Evolutionary conservation across 768 basidiomycete genomes (phyloP).

Genomic region (Amanita inopinata): DNA sequence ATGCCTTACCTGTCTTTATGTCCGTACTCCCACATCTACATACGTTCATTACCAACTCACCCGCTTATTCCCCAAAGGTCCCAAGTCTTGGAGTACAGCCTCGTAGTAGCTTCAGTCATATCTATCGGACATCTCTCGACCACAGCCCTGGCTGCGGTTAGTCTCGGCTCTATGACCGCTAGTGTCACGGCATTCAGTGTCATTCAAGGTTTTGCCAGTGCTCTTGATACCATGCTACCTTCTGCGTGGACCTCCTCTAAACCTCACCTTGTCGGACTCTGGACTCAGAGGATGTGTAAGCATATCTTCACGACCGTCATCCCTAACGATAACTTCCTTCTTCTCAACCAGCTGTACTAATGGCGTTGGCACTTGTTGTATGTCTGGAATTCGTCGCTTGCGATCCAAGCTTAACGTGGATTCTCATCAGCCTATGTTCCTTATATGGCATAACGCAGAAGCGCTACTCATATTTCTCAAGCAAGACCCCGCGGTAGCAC

Average conservation of each 20-base stretch:
- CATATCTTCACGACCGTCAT: slow-evolving; percentile 10
- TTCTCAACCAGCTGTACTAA: slow-evolving; percentile 44
- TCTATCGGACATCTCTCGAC: slow-evolving; percentile 90
- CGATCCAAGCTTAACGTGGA: slow-evolving; percentile 20
- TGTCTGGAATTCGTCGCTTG: slow-evolving; percentile 18
- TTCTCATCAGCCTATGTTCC: slow-evolving; percentile 34
- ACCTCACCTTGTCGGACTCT: slow-evolving; percentile 79
- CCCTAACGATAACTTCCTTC: background rate
- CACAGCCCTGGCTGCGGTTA: slow-evolving; percentile 77
- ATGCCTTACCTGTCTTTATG: slow-evolving; percentile 67
- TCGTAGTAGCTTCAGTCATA: slow-evolving; percentile 76
- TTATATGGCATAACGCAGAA: slow-evolving; percentile 82
- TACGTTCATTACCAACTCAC: background rate
- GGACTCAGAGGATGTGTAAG: slow-evolving; percentile 83
- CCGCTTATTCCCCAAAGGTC: slow-evolving; percentile 35
- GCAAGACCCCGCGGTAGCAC: slow-evolving; percentile 81
- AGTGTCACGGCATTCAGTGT: slow-evolving; percentile 71
- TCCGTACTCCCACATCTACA: slow-evolving; percentile 23
- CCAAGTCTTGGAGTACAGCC: slow-evolving; percentile 76
- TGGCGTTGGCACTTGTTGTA: slow-evolving; percentile 50
- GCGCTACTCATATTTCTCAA: slow-evolving; percentile 60
- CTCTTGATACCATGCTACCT: slow-evolving; percentile 89
- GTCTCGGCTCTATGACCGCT: slow-evolving; percentile 65
- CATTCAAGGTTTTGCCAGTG: slow-evolving; percentile 71
- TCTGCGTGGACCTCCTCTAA: slow-evolving; percentile 89